Evolutionary conservation across 2,329 filamentous ascomycete genomes (phyloP), one percentile per base, ranked within the genome.

Genomic region (Magnaporthales sp.): DNA sequence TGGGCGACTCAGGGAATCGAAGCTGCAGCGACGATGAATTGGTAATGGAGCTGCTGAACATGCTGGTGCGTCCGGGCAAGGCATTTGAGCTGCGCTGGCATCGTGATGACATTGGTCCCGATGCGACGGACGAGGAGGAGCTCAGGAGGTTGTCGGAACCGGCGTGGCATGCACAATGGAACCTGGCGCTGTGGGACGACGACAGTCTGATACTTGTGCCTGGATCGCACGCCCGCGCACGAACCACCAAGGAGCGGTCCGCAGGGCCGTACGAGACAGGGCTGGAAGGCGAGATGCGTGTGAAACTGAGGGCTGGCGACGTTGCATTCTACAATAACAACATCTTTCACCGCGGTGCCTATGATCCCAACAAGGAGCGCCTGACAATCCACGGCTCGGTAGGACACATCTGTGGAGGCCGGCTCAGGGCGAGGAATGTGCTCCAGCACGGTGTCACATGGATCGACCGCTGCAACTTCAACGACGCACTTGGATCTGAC

Each of bases 301-400:
- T 96, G 19, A 74, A 80, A 73, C 80, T 96, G 68, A 79, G 84
- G 69, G 83, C 91, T 0, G 92, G 92, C 0, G 92, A 96, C 77
- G 86, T 90, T 19, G 91, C 91, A 58, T 96, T 96, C 73, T 96
- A 96, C 74, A 88, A 96, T 76, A 96, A 93, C 74, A 96, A 96
- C 75, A 96, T 96, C 70, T 75, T 96, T 69, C 90, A 92, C 73
- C 80, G 90, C 4, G 90, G 90, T 1, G 85, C 86, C 30, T 93
- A 92, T 75, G 79, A 83, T 70, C 77, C 78, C 13, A 72, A 54
- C 1, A 83, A 79, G 70, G 88, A 91, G 77, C 79, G 90, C 27
- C 84, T 89, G 81, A 92, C 89, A 68, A 77, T 92, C 72, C 90
- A 92, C 76, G 90, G 90, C 7, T 89, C 86, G 66, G 89, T 91